Conservation (phyloP, 345 rosid genomes). For the Dipteronia dyeriana region DNA sequence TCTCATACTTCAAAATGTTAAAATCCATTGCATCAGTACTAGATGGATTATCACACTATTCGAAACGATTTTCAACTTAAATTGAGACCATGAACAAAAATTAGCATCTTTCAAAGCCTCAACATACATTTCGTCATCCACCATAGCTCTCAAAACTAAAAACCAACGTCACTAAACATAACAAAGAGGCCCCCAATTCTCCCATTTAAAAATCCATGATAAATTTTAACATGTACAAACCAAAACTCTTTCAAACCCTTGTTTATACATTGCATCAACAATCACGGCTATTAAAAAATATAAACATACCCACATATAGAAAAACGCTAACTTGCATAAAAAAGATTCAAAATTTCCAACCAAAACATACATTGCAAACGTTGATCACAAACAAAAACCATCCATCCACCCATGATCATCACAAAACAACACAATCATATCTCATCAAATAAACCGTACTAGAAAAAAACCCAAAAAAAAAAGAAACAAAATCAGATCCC, state of each 20-base stretch:
- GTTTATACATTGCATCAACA: slow-evolving; percentile 12
- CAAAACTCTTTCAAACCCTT: neutral
- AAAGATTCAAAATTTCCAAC: slow-evolving; percentile 2
- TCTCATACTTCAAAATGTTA: neutral
- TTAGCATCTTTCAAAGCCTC: neutral
- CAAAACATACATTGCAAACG: neutral
- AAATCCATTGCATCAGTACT: neutral
- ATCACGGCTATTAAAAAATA: neutral
- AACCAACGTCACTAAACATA: slow-evolving; percentile 16
- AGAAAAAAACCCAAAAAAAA: neutral
- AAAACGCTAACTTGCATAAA: neutral
- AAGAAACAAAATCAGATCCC: slow-evolving; percentile 28
- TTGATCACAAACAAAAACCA: neutral
- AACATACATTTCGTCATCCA: neutral
- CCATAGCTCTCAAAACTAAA: slow-evolving; percentile 1
- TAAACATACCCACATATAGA: neutral
- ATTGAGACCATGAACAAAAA: neutral
- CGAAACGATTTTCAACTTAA: neutral
- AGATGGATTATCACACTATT: neutral
- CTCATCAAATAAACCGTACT: slow-evolving; percentile 12
- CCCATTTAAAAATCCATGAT: neutral
- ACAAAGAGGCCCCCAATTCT: neutral
- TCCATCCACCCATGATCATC: slow-evolving; percentile 1
- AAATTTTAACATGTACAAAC: neutral
- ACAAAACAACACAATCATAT: slow-evolving; percentile 16